Evolutionary conservation across 352 stramenopile species (phyloP), one percentile per base, ranked within the genome.

Genomic region (Pythium vanterpoolii): DNA sequence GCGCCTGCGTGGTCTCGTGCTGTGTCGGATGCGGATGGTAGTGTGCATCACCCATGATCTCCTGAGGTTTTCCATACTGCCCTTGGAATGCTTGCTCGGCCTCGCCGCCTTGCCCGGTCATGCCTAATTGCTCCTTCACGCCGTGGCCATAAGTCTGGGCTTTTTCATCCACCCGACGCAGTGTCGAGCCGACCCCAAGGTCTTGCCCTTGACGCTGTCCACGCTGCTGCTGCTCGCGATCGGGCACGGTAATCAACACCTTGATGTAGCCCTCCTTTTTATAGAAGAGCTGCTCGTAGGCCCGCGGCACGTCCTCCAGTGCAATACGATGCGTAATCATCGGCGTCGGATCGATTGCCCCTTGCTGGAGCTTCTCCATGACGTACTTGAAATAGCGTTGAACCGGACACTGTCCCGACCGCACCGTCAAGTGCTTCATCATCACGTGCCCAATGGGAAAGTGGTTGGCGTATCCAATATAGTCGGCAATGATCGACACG

Each of bases 211-310:
- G 24, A n/a, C n/a, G n/a, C 11, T 14, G 30, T 16, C 39, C 39
- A 19, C 39, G 39, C 43, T 50, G 43, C 26, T 23, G 10, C 5
- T 50, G 26, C 26, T 24, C 1, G 4, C 16, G 33, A n/a, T n/a
- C n/a, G n/a, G n/a, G n/a, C n/a, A n/a, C n/a, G n/a, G n/a, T n/a
- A 27, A 84, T 73, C 14, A 88, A 64, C 43, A 87, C 79, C 60
- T 90, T 90, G 56, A 90, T 30, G 36, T 73, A 86, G 0, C 64
- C 69, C 28, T 79, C 66, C 44, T 86, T 73, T 60, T 89, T 83
- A 52, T 86, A 82, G 45, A 52, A 74, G 18, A 79, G 73, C 33
- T 74, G 68, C 4, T 55, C 61, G 60, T 89, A 87, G 16, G 69
- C 72, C 33, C 84, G 67, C 4, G 81, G 68, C 42, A 77, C 63